Conservation (phyloP, 352 stramenopile genomes). For the Pythium volutum region DNA sequence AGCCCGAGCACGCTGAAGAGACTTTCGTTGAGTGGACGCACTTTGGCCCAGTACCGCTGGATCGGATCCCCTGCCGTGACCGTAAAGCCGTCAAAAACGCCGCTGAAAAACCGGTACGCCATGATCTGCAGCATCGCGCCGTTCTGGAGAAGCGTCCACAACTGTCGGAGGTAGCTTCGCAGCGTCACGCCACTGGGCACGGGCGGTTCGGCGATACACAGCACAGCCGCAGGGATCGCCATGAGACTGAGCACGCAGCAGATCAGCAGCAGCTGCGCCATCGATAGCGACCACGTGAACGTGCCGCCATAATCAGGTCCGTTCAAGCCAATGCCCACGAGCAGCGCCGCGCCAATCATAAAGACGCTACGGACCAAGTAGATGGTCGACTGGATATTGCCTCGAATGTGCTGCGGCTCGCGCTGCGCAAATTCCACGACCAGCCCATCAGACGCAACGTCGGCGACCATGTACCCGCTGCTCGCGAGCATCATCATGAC, state of each 20-base stretch:
- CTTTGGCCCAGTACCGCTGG: conserved; percentile 35
- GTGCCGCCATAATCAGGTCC: conserved; percentile 33
- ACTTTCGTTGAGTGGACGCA: conserved; percentile 38
- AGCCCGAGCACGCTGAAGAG: conserved; percentile 30
- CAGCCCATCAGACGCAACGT: conserved; percentile 39
- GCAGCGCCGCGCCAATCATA: conserved; percentile 28
- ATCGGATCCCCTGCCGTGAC: conserved; percentile 30
- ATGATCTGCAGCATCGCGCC: conserved; percentile 41
- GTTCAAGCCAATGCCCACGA: conserved; percentile 39
- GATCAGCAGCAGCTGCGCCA: conserved; percentile 27
- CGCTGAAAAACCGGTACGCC: conserved; percentile 42
- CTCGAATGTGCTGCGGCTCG: conserved; percentile 29
- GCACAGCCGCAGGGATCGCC: conserved; percentile 23
- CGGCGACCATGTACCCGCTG: conserved; percentile 36
- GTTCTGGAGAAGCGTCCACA: conserved; percentile 33
- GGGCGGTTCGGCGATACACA: conserved; percentile 22
- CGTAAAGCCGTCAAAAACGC: conserved; percentile 35
- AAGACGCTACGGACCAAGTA: conserved; percentile 40
- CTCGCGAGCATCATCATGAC: conserved; percentile 42
- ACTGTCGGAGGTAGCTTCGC: conserved; percentile 19
- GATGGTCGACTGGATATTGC: conserved; percentile 41
- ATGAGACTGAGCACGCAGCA: conserved; percentile 20
- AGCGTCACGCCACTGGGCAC: conserved; percentile 4
- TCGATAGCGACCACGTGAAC: conserved; percentile 34
- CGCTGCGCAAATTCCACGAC: conserved; percentile 45